phyloP scores from a whole-genome alignment of 2,329 filamentous ascomycete species.

The Cadophora luteo-olivacea region DNA sequence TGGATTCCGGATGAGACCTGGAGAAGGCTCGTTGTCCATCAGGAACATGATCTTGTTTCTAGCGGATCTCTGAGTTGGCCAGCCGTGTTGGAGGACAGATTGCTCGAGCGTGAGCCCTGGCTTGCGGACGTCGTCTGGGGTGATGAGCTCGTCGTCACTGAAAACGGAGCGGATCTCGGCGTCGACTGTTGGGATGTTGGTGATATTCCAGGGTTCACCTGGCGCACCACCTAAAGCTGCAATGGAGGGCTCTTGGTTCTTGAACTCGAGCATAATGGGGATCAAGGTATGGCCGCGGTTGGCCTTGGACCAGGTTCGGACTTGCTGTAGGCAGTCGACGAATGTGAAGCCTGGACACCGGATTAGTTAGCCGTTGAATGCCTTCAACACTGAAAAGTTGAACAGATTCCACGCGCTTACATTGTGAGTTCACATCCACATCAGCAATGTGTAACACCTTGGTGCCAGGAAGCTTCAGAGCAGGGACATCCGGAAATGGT shows the following conservation, averaged over 20 bases:
- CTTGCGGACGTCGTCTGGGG: conserved; percentile 13
- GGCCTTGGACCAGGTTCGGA: conserved; percentile 14
- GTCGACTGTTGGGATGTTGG: conserved; percentile 7
- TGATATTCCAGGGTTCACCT: conserved; percentile 11
- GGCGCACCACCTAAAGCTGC: neutral
- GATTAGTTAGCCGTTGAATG: neutral
- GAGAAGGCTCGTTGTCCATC: conserved; percentile 19
- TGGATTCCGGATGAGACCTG: conserved; percentile 11
- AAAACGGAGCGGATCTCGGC: conserved; percentile 12
- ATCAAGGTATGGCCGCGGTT: conserved; percentile 9
- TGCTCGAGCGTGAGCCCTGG: conserved; percentile 9
- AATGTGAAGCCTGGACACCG: neutral
- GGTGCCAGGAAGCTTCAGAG: neutral
- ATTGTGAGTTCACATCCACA: conserved; percentile 13
- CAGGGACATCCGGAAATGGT: conserved; percentile 3
- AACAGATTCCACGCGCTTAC: neutral
- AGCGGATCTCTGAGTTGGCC: conserved; percentile 11
- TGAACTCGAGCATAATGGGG: conserved; percentile 18
- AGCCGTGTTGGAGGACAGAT: conserved; percentile 16
- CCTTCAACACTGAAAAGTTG: too few species aligned
- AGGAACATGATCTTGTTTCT: conserved; percentile 21
- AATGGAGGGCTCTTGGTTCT: neutral
- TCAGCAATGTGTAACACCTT: conserved; percentile 16
- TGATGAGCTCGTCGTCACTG: conserved; percentile 11
- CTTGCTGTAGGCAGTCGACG: conserved; percentile 4